Evolutionary conservation across 2,329 filamentous ascomycete genomes (phyloP).

Genomic region (Emmonsia crescens): DNA sequence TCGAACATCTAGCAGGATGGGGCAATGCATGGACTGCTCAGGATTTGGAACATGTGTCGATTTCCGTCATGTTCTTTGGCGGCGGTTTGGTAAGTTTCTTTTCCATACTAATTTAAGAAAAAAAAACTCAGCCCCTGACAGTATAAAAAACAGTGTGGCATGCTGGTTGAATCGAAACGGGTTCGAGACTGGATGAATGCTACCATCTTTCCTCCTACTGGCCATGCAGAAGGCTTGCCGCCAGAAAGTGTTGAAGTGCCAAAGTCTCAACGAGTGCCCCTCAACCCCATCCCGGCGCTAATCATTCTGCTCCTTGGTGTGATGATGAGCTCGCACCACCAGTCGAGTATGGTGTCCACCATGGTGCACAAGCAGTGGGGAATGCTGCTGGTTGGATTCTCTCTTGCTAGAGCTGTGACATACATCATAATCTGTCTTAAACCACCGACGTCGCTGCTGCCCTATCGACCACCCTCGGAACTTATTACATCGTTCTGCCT

Average conservation of each 20-base stretch:
- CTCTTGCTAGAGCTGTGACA: slow-evolving; percentile 65
- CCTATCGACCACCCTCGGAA: slow-evolving; percentile 80
- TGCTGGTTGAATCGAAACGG: slow-evolving; percentile 67
- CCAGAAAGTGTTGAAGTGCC: slow-evolving; percentile 46
- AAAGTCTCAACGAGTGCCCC: slow-evolving; percentile 58
- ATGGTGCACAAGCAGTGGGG: slow-evolving; percentile 97
- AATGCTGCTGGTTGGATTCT: slow-evolving; percentile 67
- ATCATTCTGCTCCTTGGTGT: slow-evolving; percentile 78
- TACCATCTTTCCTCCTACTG: slow-evolving; percentile 27
- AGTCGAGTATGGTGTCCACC: slow-evolving; percentile 68
- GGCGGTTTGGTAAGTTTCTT: slow-evolving; percentile 58
- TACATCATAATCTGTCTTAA: slow-evolving; percentile 71
- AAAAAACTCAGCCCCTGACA: slow-evolving; percentile 6
- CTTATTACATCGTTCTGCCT: slow-evolving; percentile 79
- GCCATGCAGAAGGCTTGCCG: slow-evolving; percentile 3
- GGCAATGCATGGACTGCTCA: slow-evolving; percentile 61
- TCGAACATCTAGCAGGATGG: slow-evolving; percentile 73
- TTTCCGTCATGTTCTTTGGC: slow-evolving; percentile 87
- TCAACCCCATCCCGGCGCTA: slow-evolving; percentile 81
- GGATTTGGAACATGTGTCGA: slow-evolving; percentile 85
- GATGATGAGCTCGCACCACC: slow-evolving; percentile 93
- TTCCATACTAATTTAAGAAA: neutral
- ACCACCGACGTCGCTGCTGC: slow-evolving; percentile 68
- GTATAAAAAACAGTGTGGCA: slow-evolving; percentile 48
- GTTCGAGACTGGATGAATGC: slow-evolving; percentile 51